Conservation (phyloP, 129 eudicot species). For the Flaveria linearis region DNA sequence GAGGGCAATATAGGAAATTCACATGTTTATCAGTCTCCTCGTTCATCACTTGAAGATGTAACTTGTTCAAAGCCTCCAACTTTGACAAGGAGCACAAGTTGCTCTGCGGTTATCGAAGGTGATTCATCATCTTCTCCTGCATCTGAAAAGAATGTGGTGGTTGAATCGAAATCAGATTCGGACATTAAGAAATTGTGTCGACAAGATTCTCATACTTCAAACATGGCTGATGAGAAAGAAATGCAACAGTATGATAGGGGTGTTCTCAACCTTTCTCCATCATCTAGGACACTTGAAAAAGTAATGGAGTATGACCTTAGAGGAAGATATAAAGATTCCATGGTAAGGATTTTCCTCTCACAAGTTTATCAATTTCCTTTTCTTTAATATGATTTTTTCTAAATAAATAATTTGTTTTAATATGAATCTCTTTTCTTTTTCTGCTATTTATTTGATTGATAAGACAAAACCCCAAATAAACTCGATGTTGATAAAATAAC, state of each 20-base stretch:
- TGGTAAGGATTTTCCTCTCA: conserved; percentile 41
- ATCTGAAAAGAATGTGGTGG: conserved; percentile 36
- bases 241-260: conserved; percentile 34
- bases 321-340: conserved; percentile 32
- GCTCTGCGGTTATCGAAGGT: conserved; percentile 37
- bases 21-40: conserved; percentile 30
- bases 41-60: conserved; percentile 33
- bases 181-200: conserved; percentile 24
- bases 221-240: conserved; percentile 33
- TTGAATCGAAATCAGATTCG: conserved; percentile 36
- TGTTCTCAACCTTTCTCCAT: background rate
- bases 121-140: conserved; percentile 13
- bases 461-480: background rate
- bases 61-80: conserved; percentile 29
- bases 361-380: background rate
- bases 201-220: conserved; percentile 34
- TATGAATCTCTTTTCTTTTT: background rate
- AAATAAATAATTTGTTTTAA: too few species aligned
- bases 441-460: background rate
- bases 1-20: conserved; percentile 28
- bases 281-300: conserved; percentile 33
- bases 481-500: too few species aligned
- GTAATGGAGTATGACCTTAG: conserved; percentile 36
- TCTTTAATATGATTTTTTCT: too few species aligned
- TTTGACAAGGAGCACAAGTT: conserved; percentile 50